A percentile compares a stretch with the other conserved stretches of the same genome.
These are phyloP conservation scores for Boletus reticuloceps DNA, from an alignment of 768 basidiomycete genomes.

Conservation along the genomic window DNA sequence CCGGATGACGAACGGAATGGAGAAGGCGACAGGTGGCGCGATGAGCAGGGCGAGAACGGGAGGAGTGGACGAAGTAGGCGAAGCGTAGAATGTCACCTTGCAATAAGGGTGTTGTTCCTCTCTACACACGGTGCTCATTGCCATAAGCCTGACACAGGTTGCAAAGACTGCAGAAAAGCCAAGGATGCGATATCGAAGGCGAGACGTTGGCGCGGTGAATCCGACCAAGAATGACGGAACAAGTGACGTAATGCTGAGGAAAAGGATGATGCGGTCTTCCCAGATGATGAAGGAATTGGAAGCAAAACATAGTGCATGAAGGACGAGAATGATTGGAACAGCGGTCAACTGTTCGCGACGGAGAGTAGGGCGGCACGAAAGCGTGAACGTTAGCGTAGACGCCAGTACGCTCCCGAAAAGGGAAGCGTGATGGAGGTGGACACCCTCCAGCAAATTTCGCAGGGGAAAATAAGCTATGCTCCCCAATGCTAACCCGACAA, in stretches of 20 bases:
- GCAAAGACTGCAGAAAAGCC: slow-evolving; percentile 68
- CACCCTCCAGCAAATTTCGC: slow-evolving; percentile 38
- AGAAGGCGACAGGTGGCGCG: slow-evolving; percentile 53
- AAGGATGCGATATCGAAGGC: slow-evolving; percentile 73
- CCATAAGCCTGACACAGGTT: slow-evolving; percentile 69
- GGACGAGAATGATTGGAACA: slow-evolving; percentile 48
- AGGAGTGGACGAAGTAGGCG: slow-evolving; percentile 64
- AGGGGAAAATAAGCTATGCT: slow-evolving; percentile 35
- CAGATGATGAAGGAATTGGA: slow-evolving; percentile 98
- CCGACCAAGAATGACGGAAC: slow-evolving; percentile 59
- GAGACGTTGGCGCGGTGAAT: slow-evolving; percentile 61
- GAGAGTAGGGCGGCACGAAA: slow-evolving; percentile 39
- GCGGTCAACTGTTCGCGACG: slow-evolving; percentile 26
- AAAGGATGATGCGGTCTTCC: slow-evolving; percentile 85
- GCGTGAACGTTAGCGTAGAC: slow-evolving; percentile 46
- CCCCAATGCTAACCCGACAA: slow-evolving; percentile 35
- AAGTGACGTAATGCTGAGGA: slow-evolving; percentile 67
- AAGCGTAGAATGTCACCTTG: slow-evolving; percentile 84
- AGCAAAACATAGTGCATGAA: slow-evolving; percentile 76
- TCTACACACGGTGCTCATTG: slow-evolving; percentile 82
- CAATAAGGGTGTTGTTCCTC: slow-evolving; percentile 95
- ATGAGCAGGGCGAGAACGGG: slow-evolving; percentile 57
- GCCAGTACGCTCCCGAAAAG: slow-evolving; percentile 48
- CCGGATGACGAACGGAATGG: slow-evolving; percentile 55
- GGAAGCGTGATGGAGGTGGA: slow-evolving; percentile 49